Evolutionary conservation across 805 yeast genomes (phyloP), one percentile per base, ranked within the genome.

Genomic region (Saccharomycopsis sp.): DNA sequence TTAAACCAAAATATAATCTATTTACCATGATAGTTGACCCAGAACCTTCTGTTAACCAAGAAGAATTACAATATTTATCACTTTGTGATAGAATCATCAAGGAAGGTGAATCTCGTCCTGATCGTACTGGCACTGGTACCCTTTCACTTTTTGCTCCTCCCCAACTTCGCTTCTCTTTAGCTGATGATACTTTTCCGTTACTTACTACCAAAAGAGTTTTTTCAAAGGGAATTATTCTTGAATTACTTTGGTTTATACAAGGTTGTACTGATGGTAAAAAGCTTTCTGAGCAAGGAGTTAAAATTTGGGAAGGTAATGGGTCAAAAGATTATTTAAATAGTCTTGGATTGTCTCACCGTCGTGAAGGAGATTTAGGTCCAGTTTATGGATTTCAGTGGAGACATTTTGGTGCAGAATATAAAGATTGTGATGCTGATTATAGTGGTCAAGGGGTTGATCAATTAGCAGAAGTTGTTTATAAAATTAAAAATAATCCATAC

Each of bases 311-410:
- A 59, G 98, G 98, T 14, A 92, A 92, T 58, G 98, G 97, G 9
- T 83, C 95, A 28, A 69, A 96, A 46, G 95, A 86, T 59, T 92
- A 75, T 57, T 65, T 92, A 40, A 96, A 92, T 57, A 70, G 74
- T 3, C 62, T 87, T 28, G 98, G 97, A 1, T 69, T 92, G 34
- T 69, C 70, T 0, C 67, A 82, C 44, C 76, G 95, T 56, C 67
- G 87, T 44, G 96, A 76, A 52, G 97, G 97, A 41, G 99, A 92
- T 61, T 61, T 92, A 51, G 99, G 99, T 1, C 98, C 99, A 1
- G 96, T 92, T 2, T 92, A 92, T 58, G 99, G 99, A 0, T 92
- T 92, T 63, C 99, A 92, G 61, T 92, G 99, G 99, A 76, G 99
- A 53, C 98, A 92, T 61, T 92, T 92, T 59, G 98, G 98, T 33